A percentile compares a stretch with the other conserved stretches of the same genome.
Evolutionary conservation across 768 basidiomycete genomes (phyloP).

Genomic region (Hydnomerulius pinastri): DNA sequence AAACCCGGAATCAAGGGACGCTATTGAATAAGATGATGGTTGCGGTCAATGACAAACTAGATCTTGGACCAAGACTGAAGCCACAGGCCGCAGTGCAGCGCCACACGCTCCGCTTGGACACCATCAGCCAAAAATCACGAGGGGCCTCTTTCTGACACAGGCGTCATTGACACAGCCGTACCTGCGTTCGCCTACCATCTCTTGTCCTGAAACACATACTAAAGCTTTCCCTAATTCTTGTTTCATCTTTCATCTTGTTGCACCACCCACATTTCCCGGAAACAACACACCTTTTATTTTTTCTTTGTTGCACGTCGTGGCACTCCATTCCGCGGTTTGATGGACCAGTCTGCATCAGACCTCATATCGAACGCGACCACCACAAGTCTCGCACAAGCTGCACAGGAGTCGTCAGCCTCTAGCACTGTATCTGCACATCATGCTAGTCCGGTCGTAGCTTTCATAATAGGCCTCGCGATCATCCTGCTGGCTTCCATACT

Average conservation of each 20-base stretch:
- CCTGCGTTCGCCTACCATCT: too few relatives aligned
- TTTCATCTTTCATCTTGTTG: background rate
- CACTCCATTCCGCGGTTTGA: conserved; percentile 4
- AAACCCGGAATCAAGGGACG: too few relatives aligned
- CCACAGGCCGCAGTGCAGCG: background rate
- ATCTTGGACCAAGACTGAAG: too few relatives aligned
- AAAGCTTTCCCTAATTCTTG: background rate
- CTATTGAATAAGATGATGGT: background rate
- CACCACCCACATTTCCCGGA: background rate
- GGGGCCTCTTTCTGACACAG: too few relatives aligned
- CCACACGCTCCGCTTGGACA: background rate
- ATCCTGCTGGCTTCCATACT: conserved; percentile 82
- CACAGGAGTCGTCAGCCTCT: conserved; percentile 15
- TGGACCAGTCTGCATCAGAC: conserved; percentile 16
- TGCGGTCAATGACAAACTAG: too few relatives aligned
- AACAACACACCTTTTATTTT: background rate
- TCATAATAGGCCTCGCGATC: conserved; percentile 85
- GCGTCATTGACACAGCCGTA: too few relatives aligned
- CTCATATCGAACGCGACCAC: conserved; percentile 10
- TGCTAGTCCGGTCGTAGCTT: conserved; percentile 63
- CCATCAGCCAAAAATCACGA: too few relatives aligned
- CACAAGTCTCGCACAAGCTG: conserved; percentile 16
- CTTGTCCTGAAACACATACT: too few relatives aligned
- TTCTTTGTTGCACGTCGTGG: background rate
- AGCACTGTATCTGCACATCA: conserved; percentile 36